Percentiles rank a stretch among this genome's conserved stretches.
Evolutionary conservation across 805 yeast genomes (phyloP).

Genomic region (Lipomyces mesembrius): DNA sequence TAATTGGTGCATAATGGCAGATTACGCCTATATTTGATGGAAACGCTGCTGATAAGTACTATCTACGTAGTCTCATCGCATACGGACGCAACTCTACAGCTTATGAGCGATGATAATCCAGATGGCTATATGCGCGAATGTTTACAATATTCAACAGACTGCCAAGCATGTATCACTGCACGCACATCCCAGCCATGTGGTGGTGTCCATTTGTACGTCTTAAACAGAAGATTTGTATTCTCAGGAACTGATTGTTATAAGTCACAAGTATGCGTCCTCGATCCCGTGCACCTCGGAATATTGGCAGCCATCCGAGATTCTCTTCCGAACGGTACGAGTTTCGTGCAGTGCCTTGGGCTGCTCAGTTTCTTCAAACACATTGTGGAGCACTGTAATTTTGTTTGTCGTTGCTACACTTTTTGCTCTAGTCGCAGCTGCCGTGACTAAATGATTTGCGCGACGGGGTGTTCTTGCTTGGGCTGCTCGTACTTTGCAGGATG

Average conservation of each 20-base stretch:
- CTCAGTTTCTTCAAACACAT: conserved; percentile 24
- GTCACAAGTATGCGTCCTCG: conserved; percentile 31
- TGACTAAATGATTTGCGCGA: conserved; percentile 20
- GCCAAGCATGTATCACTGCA: conserved; percentile 22
- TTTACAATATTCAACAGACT: conserved; percentile 14
- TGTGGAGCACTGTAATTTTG: conserved; percentile 28
- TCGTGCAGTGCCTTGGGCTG: conserved; percentile 31
- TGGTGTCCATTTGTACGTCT: conserved; percentile 34
- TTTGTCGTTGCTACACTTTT: conserved; percentile 18
- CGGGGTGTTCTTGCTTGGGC: conserved; percentile 16
- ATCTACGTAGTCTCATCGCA: conserved; percentile 1
- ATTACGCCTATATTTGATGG: background rate
- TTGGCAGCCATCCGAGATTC: conserved; percentile 25
- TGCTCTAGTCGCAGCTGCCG: background rate
- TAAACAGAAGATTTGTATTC: background rate
- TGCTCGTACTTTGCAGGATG: conserved; percentile 4
- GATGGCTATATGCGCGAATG: conserved; percentile 23
- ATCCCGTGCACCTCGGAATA: conserved; percentile 27
- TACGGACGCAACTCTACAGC: background rate
- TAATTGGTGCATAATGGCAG: background rate
- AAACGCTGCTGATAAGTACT: background rate
- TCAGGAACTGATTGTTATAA: background rate
- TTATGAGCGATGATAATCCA: conserved; percentile 3
- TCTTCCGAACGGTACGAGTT: conserved; percentile 26
- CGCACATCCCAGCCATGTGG: conserved; percentile 24